Evolutionary conservation across 1,284 basidiomycete genomes (phyloP).

Genomic region (Ceratorhiza oryzae-sativae): DNA sequence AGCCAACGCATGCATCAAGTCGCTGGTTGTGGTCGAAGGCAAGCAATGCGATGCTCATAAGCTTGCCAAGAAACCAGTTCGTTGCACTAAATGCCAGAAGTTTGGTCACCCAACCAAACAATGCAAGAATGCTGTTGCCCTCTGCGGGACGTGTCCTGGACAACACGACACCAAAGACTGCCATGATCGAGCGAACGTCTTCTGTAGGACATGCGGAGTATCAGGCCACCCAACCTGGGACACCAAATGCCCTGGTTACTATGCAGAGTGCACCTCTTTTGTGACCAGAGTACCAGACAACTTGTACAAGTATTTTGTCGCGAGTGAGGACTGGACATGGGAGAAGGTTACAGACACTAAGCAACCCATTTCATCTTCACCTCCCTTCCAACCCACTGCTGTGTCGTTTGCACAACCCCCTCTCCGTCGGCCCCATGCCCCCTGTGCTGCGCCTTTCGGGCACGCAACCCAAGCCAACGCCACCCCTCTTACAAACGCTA

Average conservation of each 20-base stretch:
- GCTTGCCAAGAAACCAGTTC: not conserved
- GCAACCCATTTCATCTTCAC: not conserved
- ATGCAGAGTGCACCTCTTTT: not conserved
- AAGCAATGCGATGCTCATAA: not conserved
- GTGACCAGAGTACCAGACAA: not conserved
- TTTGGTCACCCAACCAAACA: constrained; percentile 42
- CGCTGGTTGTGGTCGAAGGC: not conserved
- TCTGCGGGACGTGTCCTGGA: not conserved
- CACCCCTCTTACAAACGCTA: not conserved
- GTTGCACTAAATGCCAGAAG: constrained; percentile 25
- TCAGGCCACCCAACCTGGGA: constrained; percentile 5
- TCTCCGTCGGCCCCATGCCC: not conserved
- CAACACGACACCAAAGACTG: constrained; percentile 16
- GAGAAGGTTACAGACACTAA: constrained; percentile 9
- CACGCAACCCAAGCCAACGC: constrained; percentile 20
- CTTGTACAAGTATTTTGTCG: not conserved
- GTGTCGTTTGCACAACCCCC: not conserved
- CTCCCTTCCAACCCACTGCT: constrained; percentile 6
- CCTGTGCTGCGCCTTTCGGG: not conserved
- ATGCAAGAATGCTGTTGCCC: constrained; percentile 42
- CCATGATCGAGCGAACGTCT: not conserved
- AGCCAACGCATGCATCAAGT: constrained; percentile 4
- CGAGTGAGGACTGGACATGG: not conserved
- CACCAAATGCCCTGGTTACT: constrained; percentile 10
- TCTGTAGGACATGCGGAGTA: not conserved